phyloP scores from a whole-genome alignment of 2,329 filamentous ascomycete genomes.

The Aspergillus candidus region DNA sequence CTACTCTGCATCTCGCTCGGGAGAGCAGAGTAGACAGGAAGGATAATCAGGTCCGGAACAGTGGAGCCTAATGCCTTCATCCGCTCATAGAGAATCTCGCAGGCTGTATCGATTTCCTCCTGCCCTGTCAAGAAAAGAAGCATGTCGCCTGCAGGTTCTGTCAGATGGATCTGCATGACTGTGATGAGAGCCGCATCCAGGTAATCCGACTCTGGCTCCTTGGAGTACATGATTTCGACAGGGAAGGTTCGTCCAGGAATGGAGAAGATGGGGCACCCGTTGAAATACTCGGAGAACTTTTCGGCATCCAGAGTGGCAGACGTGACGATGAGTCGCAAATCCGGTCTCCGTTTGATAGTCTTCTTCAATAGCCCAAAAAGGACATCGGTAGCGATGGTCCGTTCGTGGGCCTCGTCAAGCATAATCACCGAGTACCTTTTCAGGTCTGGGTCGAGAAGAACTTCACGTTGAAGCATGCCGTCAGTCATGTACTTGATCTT shows the following conservation, averaged over 20 bases:
- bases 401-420: slow-evolving; percentile 95
- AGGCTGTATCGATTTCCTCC: slow-evolving; percentile 94
- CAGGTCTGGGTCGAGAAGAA: slow-evolving; percentile 83
- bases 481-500: slow-evolving; percentile 99
- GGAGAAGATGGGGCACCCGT: slow-evolving; percentile 91
- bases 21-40: slow-evolving; percentile 93
- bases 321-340: slow-evolving; percentile 92
- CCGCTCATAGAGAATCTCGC: slow-evolving; percentile 85
- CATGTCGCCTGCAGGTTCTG: slow-evolving; percentile 87
- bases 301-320: slow-evolving; percentile 95
- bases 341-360: slow-evolving; percentile 74
- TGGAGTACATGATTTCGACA: slow-evolving; percentile 91
- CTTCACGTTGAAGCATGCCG: slow-evolving; percentile 94
- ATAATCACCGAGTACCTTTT: slow-evolving; percentile 93
- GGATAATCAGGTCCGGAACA: slow-evolving; percentile 84
- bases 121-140: slow-evolving; percentile 95
- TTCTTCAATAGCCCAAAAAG: slow-evolving; percentile 93
- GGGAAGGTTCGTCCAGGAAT: slow-evolving; percentile 94
- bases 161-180: slow-evolving; percentile 96
- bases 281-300: slow-evolving; percentile 95
- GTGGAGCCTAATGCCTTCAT: slow-evolving; percentile 92
- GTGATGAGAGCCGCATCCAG: slow-evolving; percentile 90
- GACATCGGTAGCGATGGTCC: slow-evolving; percentile 92
- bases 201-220: slow-evolving; percentile 93
- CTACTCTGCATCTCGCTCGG: slow-evolving; percentile 88